A percentile compares a stretch with the other conserved stretches of the same genome.
These are phyloP conservation scores for Trametes punicea DNA, from an alignment of 768 basidiomycete species.

Conservation along the genomic window DNA sequence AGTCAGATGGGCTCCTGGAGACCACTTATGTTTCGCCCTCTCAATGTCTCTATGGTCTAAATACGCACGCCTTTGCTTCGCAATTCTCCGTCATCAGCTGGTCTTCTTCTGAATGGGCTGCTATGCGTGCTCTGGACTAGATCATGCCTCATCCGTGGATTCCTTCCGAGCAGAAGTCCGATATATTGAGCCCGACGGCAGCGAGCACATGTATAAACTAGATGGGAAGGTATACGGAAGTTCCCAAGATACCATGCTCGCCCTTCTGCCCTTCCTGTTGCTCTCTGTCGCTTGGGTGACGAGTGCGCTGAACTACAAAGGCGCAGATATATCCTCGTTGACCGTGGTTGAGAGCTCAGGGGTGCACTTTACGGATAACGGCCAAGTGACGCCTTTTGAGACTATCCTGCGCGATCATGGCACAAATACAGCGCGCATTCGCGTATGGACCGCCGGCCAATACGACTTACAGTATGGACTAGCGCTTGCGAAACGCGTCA, in stretches of 20 bases:
- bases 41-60: too few relatives aligned
- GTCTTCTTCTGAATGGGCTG: too few relatives aligned
- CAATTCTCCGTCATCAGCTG: too few relatives aligned
- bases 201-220: background rate
- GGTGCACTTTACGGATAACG: slow-evolving; percentile 41
- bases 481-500: slow-evolving; percentile 50
- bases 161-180: background rate
- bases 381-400: slow-evolving; percentile 39
- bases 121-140: too few relatives aligned
- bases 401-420: slow-evolving; percentile 52
- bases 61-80: too few relatives aligned
- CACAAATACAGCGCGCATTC: slow-evolving; percentile 54
- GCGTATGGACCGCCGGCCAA: slow-evolving; percentile 62
- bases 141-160: too few relatives aligned
- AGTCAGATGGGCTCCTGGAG: too few relatives aligned
- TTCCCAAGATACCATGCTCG: slow-evolving; percentile 2
- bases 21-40: too few relatives aligned
- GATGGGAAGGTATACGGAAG: too few relatives aligned
- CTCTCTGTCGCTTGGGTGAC: slow-evolving; percentile 14
- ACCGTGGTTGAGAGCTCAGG: slow-evolving; percentile 50
- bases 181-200: background rate
- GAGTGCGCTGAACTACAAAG: slow-evolving; percentile 40
- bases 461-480: slow-evolving; percentile 54
- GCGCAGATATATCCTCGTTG: slow-evolving; percentile 56
- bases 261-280: slow-evolving; percentile 11